Evolutionary conservation across 257 asterid genomes (phyloP), one percentile per base, ranked within the genome.

Genomic region (Solanum verrucosum): DNA sequence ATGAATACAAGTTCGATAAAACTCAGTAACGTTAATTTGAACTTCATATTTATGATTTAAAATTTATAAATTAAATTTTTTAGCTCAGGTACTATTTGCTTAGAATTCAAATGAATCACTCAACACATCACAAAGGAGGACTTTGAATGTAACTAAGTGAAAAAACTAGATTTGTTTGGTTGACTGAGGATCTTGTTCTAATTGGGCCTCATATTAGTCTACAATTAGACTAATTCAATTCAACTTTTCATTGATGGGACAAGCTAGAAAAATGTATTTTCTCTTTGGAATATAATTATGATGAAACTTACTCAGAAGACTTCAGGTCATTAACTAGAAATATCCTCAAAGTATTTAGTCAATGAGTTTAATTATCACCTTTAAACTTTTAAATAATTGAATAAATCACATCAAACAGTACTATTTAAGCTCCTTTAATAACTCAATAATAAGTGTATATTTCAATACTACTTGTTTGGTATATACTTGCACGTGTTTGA

Each of bases 191-290:
- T 40, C 59, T 23, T 18, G 13, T 77, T 77, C 33, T n/a, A 25
- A 38, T 77, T 77, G 84, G 60, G 35, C 60, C 84, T 77, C 35
- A 16, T 40, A n/a, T 25, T n/a, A 46, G 84, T 77, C 63, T 14
- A 77, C 60, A n/a, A 78, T 78, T 29, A 40, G 63, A 78, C 60
- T n/a, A 78, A n/a, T 78, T 40, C 84, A 78, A 78, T 78, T 40
- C 84, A 78, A 78, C 49, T 74, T 35, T 5, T 20, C 82, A 74
- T 35, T 20, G 35, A 77, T 40, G 84, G 60, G 60, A 77, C 35
- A 40, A 42, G n/a, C 3, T 74, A 74, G 82, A 42, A 15, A 40
- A 40, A 77, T n/a, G 35, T 40, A 2, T 15, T 71, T 25, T 77
- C 25, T 18, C 14, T 73, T 34, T 74, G 7, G 60, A 77, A 42